Evolutionary conservation across 495 filamentous ascomycete genomes (phyloP).

Genomic region (Xylaria nigripes): DNA sequence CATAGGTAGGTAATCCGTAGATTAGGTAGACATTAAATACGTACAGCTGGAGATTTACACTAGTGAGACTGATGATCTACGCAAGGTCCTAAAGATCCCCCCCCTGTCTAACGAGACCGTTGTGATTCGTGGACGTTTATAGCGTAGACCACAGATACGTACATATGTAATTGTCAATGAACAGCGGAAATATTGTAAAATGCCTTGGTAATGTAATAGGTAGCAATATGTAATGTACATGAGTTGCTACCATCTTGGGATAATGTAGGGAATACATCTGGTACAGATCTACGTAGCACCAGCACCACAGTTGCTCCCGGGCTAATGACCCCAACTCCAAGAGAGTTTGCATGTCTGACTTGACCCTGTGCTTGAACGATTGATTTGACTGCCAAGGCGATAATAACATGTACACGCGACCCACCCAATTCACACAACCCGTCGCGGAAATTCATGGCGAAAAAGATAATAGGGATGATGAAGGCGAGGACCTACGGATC

Average conservation of each 20-base stretch:
- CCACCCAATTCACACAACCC: not conserved
- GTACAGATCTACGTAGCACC: not conserved
- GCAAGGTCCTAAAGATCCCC: not conserved
- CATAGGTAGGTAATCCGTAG: too few relatives aligned
- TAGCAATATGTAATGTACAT: not conserved
- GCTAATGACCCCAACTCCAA: not conserved
- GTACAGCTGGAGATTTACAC: too few relatives aligned
- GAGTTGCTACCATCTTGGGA: slow-evolving; percentile 6
- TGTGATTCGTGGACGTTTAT: slow-evolving; percentile 1
- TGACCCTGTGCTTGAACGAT: not conserved
- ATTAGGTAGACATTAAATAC: too few relatives aligned
- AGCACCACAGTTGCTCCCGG: slow-evolving; percentile 4
- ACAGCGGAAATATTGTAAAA: too few relatives aligned
- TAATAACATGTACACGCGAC: not conserved
- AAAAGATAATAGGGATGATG: too few relatives aligned
- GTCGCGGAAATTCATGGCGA: not conserved
- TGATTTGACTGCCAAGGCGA: not conserved
- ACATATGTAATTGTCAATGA: too few relatives aligned
- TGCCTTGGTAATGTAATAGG: too few relatives aligned
- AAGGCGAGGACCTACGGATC: too few relatives aligned
- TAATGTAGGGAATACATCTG: too few relatives aligned
- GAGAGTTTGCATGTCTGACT: slow-evolving; percentile 1
- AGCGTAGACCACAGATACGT: too few relatives aligned
- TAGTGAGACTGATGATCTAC: slow-evolving; percentile 4
- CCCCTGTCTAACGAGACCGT: not conserved